Conservation (phyloP, 352 stramenopile species). For the Pythium phragmitis region DNA sequence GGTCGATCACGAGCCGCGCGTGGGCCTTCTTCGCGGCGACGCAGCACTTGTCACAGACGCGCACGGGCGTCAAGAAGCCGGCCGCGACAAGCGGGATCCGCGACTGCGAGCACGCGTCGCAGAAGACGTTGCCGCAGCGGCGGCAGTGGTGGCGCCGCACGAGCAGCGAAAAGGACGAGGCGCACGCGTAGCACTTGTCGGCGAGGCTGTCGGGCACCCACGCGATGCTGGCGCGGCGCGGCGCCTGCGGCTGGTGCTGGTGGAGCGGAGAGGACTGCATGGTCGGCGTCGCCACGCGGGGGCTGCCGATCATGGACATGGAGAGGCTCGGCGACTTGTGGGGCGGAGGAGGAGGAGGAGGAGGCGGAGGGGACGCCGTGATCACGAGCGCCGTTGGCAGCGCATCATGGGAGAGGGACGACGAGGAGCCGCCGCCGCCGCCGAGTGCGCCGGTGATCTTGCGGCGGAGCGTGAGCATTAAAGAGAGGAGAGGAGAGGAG, state of each 20-base stretch:
- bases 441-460: conserved; percentile 22
- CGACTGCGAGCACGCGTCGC: conserved; percentile 79
- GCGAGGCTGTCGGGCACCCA: conserved; percentile 86
- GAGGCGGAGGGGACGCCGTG: conserved; percentile 13
- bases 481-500: background rate
- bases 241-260: conserved; percentile 31
- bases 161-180: conserved; percentile 63
- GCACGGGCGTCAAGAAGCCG: conserved; percentile 66
- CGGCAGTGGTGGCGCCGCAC: conserved; percentile 87
- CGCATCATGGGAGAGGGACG: background rate
- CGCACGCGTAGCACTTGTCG: conserved; percentile 74
- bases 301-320: conserved; percentile 15
- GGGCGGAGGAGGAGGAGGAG: conserved; percentile 19
- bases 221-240: conserved; percentile 47
- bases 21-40: conserved; percentile 69
- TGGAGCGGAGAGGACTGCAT: conserved; percentile 24
- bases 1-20: conserved; percentile 63
- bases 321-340: conserved; percentile 15
- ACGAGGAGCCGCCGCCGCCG: background rate
- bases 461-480: conserved; percentile 20
- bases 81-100: conserved; percentile 75
- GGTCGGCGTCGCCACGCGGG: conserved; percentile 5
- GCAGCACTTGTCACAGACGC: conserved; percentile 82
- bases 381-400: conserved; percentile 14
- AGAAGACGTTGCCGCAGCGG: conserved; percentile 89